These are phyloP conservation scores for Helianthus tuberosus DNA, from an alignment of 129 eudicot species.

Conservation along the genomic window DNA sequence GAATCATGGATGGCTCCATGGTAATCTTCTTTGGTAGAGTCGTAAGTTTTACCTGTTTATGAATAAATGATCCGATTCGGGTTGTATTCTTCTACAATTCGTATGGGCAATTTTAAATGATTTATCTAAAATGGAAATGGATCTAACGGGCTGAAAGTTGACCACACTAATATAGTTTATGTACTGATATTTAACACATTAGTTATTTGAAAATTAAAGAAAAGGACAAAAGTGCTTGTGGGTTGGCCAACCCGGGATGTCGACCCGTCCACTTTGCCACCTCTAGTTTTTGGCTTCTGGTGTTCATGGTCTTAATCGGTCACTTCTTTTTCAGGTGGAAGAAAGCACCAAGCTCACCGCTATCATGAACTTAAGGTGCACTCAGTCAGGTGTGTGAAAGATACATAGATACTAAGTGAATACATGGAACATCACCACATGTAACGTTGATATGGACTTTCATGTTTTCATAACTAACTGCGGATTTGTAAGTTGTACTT, in stretches of 20 bases:
- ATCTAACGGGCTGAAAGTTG: background rate
- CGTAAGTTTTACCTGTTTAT: background rate
- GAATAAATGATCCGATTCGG: background rate
- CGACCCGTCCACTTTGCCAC: background rate
- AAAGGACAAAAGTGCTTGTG: background rate
- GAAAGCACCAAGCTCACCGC: slow-evolving; percentile 33
- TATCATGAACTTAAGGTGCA: slow-evolving; percentile 13
- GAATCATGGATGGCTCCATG: slow-evolving; percentile 41
- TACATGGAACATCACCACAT: slow-evolving; percentile 28
- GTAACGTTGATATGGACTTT: slow-evolving; percentile 22
- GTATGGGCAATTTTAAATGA: background rate
- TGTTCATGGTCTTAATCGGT: background rate
- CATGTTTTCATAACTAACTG: background rate
- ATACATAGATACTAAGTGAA: slow-evolving; percentile 36
- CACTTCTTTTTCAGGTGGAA: slow-evolving; percentile 50
- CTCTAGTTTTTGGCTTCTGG: background rate
- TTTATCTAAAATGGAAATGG: too few relatives aligned
- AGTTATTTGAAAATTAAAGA: background rate
- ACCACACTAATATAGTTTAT: background rate
- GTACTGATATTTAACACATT: background rate
- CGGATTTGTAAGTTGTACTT: slow-evolving; percentile 18
- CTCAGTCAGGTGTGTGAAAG: background rate
- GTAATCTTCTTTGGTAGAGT: slow-evolving; percentile 27
- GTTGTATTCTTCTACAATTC: background rate
- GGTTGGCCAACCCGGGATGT: background rate